Conservation (phyloP, 2,329 filamentous ascomycete species). For the Phymatotrichopsis omnivora region DNA sequence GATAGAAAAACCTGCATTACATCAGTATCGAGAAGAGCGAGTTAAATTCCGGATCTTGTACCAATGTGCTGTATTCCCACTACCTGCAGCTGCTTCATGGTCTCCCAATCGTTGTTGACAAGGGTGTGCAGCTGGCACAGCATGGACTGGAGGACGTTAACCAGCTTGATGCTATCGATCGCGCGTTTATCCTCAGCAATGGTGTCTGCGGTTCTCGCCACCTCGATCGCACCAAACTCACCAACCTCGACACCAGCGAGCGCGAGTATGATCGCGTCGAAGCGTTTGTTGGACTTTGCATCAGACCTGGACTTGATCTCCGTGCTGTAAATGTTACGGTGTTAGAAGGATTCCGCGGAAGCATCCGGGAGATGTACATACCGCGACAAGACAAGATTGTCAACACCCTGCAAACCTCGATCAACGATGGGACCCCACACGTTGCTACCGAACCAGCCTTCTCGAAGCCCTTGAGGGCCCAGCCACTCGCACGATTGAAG, state of each 20-base stretch:
- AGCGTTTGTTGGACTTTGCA: neutral
- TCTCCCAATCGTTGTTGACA: conserved; percentile 7
- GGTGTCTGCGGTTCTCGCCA: conserved; percentile 4
- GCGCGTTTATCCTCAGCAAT: neutral
- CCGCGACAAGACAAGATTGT: conserved; percentile 10
- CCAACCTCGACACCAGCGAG: conserved; percentile 6
- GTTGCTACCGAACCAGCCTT: conserved; percentile 18
- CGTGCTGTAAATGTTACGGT: too few relatives aligned
- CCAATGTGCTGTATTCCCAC: conserved; percentile 5
- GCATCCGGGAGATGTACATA: too few relatives aligned
- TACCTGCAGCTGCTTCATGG: conserved; percentile 6
- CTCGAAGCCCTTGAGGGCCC: neutral
- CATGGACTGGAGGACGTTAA: conserved; percentile 7
- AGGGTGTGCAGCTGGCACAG: neutral
- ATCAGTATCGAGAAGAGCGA: too few relatives aligned
- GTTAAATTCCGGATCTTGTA: too few relatives aligned
- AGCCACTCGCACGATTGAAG: neutral
- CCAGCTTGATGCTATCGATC: conserved; percentile 5
- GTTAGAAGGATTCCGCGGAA: too few relatives aligned
- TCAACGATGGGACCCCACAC: conserved; percentile 10
- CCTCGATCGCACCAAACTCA: conserved; percentile 14
- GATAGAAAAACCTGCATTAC: conserved; percentile 4
- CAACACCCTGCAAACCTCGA: conserved; percentile 10
- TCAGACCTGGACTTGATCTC: conserved; percentile 7
- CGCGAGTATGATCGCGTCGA: conserved; percentile 14